Base-by-base conservation (phyloP, 2,329 filamentous ascomycete species). In the Clonostachys chloroleuca region DNA sequence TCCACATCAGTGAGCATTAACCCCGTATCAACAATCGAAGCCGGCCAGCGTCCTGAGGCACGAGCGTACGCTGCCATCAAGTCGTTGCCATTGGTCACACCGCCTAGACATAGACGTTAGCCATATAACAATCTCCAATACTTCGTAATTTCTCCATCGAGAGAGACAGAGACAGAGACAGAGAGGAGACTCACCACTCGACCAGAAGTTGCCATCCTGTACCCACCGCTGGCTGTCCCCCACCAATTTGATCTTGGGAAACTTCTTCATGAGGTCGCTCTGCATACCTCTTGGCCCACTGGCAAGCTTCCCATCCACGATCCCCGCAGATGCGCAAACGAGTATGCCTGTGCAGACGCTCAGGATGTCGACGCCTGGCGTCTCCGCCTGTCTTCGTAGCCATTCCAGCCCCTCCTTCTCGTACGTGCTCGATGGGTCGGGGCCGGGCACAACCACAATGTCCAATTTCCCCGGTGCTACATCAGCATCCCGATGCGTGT, bases 11-110 rank as follows among this genome's bases (percentile, higher is more conserved):
- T 67, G 60, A 77, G 54, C 49, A 59, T 57, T 18, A 70, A 61
- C 5, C 57, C 66, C 41, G 75, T 54, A 56, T 80, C 75, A 10
- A 65, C 73, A 14, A 77, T 51, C 0, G 69, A 57, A 5, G 50
- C 53, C 1, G 73, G 66, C 54, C 77, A 75, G 47, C 67, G 67
- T 46, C 66, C 63, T 40, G 64, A 65, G 6, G 66, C 60, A 35
- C 73, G 67, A 9, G 69, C 68, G 55, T 80, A 81, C 3, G 75
- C 75, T 16, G 72, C 71, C 41, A 79, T 70, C 46, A 81, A 65
- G 48, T 81, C 78, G 52, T 80, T 79, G 34, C 76, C 76, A 50
- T 80, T 80, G 12, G 77, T 80, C 46, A 80, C 61, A 44, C 74
- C 75, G n/a, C 74, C 74, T 77, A 12, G 12, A n/a, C 12, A 10